These are phyloP conservation scores for Stephania yunnanensis DNA, from an alignment of 164 flowering plant genomes.

Conservation along the genomic window DNA sequence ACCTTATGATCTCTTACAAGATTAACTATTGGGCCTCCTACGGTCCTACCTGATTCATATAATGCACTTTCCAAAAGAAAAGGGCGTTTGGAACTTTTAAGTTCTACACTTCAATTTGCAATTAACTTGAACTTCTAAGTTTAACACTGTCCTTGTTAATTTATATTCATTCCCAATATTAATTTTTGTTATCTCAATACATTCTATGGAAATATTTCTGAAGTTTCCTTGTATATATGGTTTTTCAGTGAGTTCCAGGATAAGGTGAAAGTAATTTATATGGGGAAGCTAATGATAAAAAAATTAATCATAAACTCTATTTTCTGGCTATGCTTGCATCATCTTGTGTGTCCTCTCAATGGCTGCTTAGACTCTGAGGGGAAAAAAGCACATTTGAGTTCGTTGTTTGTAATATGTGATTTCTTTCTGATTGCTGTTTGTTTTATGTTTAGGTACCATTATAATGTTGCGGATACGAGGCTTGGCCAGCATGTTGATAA, in stretches of 20 bases:
- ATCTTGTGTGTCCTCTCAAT: neutral
- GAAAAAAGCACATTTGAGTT: neutral
- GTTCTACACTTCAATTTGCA: neutral
- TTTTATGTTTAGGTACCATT: slow-evolving; percentile 64
- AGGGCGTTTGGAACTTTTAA: neutral
- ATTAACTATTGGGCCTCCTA: neutral
- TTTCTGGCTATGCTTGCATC: neutral
- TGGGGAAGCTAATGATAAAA: neutral
- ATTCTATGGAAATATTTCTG: neutral
- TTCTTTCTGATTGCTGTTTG: neutral
- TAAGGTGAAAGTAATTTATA: neutral
- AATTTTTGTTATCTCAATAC: neutral
- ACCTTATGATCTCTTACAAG: neutral
- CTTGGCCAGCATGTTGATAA: slow-evolving; percentile 75
- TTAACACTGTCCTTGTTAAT: neutral
- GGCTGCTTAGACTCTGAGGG: too few relatives aligned
- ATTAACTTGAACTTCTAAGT: neutral
- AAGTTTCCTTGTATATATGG: neutral
- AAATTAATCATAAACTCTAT: neutral
- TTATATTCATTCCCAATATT: neutral
- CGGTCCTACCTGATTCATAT: too few relatives aligned
- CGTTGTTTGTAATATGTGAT: neutral
- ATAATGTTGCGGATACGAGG: slow-evolving; percentile 81
- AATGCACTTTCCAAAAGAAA: too few relatives aligned
- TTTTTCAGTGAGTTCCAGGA: neutral